Conservation (phyloP, 345 rosid species). For the Salix brachista region DNA sequence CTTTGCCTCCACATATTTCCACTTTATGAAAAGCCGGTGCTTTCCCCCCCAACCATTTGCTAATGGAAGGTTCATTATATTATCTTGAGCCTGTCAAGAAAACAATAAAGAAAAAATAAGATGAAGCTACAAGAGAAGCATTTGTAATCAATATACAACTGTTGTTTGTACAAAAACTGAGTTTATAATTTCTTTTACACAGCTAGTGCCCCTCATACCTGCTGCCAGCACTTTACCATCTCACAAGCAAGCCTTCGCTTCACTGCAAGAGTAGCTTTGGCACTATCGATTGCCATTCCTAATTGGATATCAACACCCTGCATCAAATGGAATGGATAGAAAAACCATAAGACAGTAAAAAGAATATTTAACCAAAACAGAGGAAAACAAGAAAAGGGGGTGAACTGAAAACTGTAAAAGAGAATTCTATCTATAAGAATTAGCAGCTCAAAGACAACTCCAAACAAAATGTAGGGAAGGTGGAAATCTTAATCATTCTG, state of each 20-base stretch:
- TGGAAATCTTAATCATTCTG: not conserved
- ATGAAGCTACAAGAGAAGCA: not conserved
- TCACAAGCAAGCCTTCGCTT: constrained; percentile 99
- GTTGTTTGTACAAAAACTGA: not conserved
- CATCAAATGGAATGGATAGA: constrained; percentile 9
- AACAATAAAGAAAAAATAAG: not conserved
- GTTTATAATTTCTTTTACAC: not conserved
- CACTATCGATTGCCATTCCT: constrained; percentile 96
- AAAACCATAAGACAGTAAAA: not conserved
- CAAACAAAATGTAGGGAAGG: not conserved
- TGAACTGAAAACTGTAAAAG: not conserved
- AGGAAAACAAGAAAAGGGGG: not conserved
- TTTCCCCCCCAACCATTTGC: constrained; percentile 97
- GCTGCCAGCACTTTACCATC: constrained; percentile 99
- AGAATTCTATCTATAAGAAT: not conserved
- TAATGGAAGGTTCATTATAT: constrained; percentile 78
- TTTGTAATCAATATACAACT: not conserved
- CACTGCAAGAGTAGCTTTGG: constrained; percentile 98
- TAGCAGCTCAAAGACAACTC: not conserved
- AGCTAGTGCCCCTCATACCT: constrained; percentile 44
- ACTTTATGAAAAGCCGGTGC: constrained; percentile 77
- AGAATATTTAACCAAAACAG: constrained; percentile 11
- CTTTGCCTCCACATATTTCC: constrained; percentile 92
- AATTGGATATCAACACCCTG: constrained; percentile 98
- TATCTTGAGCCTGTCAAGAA: constrained; percentile 86